Evolutionary conservation across 2,329 filamentous ascomycete genomes (phyloP).

Genomic region (Pseudocercospora pini-densiflorae): DNA sequence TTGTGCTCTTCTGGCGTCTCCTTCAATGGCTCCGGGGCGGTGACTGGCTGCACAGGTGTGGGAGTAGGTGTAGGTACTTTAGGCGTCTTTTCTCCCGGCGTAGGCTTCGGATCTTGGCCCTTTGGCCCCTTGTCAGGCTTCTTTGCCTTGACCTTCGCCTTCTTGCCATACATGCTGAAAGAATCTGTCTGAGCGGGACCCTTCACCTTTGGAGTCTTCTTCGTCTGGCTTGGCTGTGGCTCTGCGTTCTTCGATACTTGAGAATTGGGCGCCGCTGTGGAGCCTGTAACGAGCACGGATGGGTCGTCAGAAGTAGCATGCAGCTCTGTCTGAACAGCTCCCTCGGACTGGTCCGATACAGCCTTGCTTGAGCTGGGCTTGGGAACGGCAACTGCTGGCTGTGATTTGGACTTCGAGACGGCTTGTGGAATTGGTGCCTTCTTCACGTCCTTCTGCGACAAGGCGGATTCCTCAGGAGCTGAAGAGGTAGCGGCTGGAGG

Average conservation of each 20-base stretch:
- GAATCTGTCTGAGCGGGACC: conserved; percentile 44
- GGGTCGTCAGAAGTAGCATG: not conserved
- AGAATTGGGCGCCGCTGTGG: conserved; percentile 32
- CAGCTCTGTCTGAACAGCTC: not conserved
- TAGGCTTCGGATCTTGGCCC: no score
- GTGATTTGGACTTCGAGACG: conserved; percentile 15
- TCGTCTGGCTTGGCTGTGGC: conserved; percentile 5
- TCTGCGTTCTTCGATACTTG: conserved; percentile 22
- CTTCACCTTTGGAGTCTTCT: conserved; percentile 35
- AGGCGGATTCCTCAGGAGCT: not conserved
- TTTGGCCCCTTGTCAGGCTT: no score
- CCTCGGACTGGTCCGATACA: not conserved
- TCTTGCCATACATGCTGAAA: conserved; percentile 38
- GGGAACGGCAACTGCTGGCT: conserved; percentile 13
- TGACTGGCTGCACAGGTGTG: not conserved
- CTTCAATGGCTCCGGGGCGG: not conserved
- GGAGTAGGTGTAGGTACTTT: no score
- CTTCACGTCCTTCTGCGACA: conserved; percentile 18
- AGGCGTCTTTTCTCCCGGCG: no score
- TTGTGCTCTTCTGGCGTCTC: not conserved
- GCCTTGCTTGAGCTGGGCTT: not conserved
- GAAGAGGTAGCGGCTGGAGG: not conserved
- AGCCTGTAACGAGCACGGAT: conserved; percentile 15
- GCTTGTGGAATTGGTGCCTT: conserved; percentile 22
- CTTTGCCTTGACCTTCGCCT: no score